A percentile compares a stretch with the other conserved stretches of the same genome.
phyloP scores from a whole-genome alignment of 2,329 filamentous ascomycete species.

The Sarocladium brachiariae region DNA sequence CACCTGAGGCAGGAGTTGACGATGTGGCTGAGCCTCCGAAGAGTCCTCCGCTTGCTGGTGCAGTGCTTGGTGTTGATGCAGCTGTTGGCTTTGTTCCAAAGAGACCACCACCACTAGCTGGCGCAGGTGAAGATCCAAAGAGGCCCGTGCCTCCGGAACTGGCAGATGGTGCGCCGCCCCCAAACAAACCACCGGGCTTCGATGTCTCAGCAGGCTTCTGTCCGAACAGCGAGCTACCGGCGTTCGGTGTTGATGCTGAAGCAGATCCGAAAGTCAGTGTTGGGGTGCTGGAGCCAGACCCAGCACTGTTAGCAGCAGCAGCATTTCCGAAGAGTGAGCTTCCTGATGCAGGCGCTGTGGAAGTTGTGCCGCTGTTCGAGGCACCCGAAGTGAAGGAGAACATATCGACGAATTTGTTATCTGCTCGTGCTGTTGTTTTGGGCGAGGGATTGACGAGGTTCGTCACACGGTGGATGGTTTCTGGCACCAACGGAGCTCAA shows the following conservation, averaged over 20 bases:
- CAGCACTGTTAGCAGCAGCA: slow-evolving; percentile 11
- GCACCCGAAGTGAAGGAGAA: slow-evolving; percentile 37
- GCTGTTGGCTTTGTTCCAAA: slow-evolving; percentile 18
- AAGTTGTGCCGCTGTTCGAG: slow-evolving; percentile 24
- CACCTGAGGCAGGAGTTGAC: slow-evolving; percentile 13
- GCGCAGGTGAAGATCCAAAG: slow-evolving; percentile 20
- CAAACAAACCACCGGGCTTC: slow-evolving; percentile 23
- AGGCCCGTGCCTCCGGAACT: slow-evolving; percentile 19
- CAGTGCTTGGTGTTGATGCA: slow-evolving; percentile 19
- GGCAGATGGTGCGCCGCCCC: slow-evolving; percentile 14
- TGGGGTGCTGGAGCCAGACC: slow-evolving; percentile 19
- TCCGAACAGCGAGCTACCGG: slow-evolving; percentile 24
- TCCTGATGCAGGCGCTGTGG: slow-evolving; percentile 32
- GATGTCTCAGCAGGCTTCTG: slow-evolving; percentile 21
- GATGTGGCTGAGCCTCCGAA: slow-evolving; percentile 11
- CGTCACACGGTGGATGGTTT: neutral
- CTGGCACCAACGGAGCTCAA: neutral
- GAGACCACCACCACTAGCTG: slow-evolving; percentile 16
- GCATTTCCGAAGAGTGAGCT: slow-evolving; percentile 32
- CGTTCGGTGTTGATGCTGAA: slow-evolving; percentile 22
- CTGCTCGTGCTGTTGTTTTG: neutral
- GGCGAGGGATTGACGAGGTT: neutral
- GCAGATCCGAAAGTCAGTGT: slow-evolving; percentile 35
- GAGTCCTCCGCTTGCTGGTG: slow-evolving; percentile 17
- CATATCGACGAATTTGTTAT: neutral